Base-by-base conservation (phyloP, 2,329 filamentous ascomycete genomes). In the Cordyceps javanica region DNA sequence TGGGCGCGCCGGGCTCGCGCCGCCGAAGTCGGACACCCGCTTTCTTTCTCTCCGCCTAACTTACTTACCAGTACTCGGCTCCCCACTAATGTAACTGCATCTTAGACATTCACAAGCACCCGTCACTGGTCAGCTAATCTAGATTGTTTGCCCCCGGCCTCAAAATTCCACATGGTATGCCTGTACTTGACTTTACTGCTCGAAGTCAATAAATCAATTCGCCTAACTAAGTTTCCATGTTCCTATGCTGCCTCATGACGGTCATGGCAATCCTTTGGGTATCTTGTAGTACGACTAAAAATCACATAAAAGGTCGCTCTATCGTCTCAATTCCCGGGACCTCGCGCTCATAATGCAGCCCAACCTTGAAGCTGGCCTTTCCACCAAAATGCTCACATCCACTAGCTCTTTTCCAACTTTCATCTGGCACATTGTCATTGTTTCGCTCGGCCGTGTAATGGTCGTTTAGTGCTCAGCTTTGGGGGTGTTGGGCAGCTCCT, bases 401-500 rank as follows among this genome's bases (percentile, higher is more conserved):
- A n/a, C n/a, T n/a, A n/a, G n/a, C 21, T 5, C 11, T 38, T 38
- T 38, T 38, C 14, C 1, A 16, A 14, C 14, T 38, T 39, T 32
- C 30, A 28, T n/a, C 16, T 48, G 19, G 36, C 25, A 21, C 42
- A 21, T 49, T 23, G 23, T 32, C 42, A 2, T 41, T 41, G 16
- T 16, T 49, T 39, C 36, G 30, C 13, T 21, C 3, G 14, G 32
- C 23, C 32, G 34, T 6, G 23, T 21, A 23, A 25, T 11, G 36
- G 32, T 30, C 30, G 21, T 52, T 66, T 68, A 76, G 63, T 76
- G 74, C 28, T 66, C 69, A 41, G 71, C 64, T 64, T 73, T 71
- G 62, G 71, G 68, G n/a, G 70, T 72, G 25, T 67, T 85, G 2
- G 92, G 91, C 55, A 99, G 80, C 73, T 97, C 92, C 64, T 81